phyloP scores from a whole-genome alignment of 192 early-diverging fungal genomes.

The Podila horticola region DNA sequence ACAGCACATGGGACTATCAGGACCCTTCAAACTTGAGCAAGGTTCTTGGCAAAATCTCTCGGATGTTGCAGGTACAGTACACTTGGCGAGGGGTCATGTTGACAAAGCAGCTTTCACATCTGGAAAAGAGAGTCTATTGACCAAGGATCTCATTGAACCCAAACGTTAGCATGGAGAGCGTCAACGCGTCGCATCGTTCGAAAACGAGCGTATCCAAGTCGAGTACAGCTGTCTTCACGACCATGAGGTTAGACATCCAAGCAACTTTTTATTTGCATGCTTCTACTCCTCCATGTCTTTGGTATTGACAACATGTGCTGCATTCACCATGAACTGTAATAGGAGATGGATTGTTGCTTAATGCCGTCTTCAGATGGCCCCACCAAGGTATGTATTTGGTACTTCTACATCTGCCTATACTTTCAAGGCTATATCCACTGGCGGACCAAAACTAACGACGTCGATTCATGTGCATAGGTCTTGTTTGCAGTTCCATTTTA shows the following conservation, averaged over 20 bases:
- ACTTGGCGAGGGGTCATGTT: too few relatives aligned
- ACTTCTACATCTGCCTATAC: background rate
- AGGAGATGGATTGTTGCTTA: conserved; percentile 48
- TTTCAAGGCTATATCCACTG: too few relatives aligned
- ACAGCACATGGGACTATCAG: conserved; percentile 31
- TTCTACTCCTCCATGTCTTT: background rate
- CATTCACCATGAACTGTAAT: background rate
- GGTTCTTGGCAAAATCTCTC: conserved; percentile 30
- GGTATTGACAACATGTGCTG: background rate
- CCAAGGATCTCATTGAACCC: background rate
- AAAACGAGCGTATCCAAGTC: conserved; percentile 47
- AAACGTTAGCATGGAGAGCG: conserved; percentile 24
- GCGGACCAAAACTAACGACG: too few relatives aligned
- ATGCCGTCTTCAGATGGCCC: conserved; percentile 33
- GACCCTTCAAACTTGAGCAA: conserved; percentile 33
- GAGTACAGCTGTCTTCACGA: conserved; percentile 40
- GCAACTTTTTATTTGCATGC: background rate
- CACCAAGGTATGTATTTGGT: conserved; percentile 24
- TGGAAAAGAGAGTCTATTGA: background rate
- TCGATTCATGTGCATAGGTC: conserved; percentile 7
- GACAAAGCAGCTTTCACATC: too few relatives aligned
- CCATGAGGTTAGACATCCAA: conserved; percentile 6
- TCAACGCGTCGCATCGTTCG: conserved; percentile 28
- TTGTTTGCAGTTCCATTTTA: conserved; percentile 43
- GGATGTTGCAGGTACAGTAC: conserved; percentile 31